Conservation (phyloP, 78 protist genomes). For the Dictyostelium purpureum region DNA sequence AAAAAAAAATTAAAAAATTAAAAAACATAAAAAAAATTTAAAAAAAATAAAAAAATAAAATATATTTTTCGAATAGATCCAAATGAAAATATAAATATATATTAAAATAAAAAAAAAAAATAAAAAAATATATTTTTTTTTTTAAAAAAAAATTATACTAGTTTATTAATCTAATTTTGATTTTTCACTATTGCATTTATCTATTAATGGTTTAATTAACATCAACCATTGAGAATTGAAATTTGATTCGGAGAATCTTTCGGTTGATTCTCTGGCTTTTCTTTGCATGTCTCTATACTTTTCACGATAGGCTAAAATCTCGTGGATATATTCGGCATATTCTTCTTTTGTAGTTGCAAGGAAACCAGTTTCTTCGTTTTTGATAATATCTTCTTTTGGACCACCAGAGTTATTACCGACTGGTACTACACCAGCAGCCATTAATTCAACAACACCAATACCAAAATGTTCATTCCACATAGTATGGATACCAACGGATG, state of each 20-base stretch:
- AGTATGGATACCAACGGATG: slow-evolving; percentile 93
- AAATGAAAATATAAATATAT: too few relatives aligned
- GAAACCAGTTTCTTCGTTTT: slow-evolving; percentile 64
- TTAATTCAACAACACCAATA: slow-evolving; percentile 94
- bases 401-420: slow-evolving; percentile 92
- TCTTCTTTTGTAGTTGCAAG: slow-evolving; percentile 85
- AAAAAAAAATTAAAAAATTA: too few relatives aligned
- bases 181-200: background rate
- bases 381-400: slow-evolving; percentile 88
- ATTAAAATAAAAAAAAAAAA: background rate
- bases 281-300: slow-evolving; percentile 54
- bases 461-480: slow-evolving; percentile 98
- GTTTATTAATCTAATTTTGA: background rate
- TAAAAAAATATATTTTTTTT: background rate
- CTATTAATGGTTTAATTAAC: background rate
- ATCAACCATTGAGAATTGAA: slow-evolving; percentile 28
- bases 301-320: slow-evolving; percentile 51
- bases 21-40: too few relatives aligned
- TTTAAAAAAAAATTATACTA: background rate
- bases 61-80: too few relatives aligned
- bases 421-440: slow-evolving; percentile 90
- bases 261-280: slow-evolving; percentile 60
- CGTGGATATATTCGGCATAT: slow-evolving; percentile 82
- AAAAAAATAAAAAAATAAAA: too few relatives aligned
- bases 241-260: slow-evolving; percentile 66